phyloP scores from a whole-genome alignment of 2,329 filamentous ascomycete species.

The Pyricularia grisea region DNA sequence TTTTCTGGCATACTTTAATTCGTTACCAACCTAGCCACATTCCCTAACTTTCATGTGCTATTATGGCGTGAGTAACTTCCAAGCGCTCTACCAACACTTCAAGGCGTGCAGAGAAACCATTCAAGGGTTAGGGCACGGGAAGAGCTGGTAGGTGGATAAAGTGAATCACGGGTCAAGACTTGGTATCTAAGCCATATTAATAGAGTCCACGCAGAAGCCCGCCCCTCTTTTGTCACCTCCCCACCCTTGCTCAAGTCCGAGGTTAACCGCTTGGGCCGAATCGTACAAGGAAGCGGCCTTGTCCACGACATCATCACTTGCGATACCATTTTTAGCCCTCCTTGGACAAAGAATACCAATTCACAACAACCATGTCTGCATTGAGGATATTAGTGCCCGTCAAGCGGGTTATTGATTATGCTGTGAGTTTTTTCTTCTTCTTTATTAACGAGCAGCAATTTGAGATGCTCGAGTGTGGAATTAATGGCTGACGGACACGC shows the following conservation, averaged over 20 bases:
- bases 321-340: not conserved
- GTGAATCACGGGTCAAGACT: not conserved
- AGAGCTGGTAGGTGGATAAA: not conserved
- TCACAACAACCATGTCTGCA: constrained; percentile 39
- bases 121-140: not conserved
- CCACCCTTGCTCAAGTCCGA: not conserved
- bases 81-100: too few species aligned
- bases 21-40: not conserved
- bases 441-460: not conserved
- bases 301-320: not conserved
- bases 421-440: constrained; percentile 55
- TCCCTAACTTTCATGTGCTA: too few species aligned
- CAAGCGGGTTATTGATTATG: constrained; percentile 82
- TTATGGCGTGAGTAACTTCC: too few species aligned
- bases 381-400: constrained; percentile 71
- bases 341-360: not conserved
- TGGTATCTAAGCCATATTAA: not conserved
- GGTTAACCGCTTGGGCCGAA: not conserved
- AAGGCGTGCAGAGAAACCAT: not conserved
- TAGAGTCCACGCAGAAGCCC: not conserved
- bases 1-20: not conserved
- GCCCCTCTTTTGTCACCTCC: not conserved
- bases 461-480: not conserved
- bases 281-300: not conserved
- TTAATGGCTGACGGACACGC: not conserved